Base-by-base conservation (phyloP, 2,329 filamentous ascomycete species). In the Phialophora chinensis region DNA sequence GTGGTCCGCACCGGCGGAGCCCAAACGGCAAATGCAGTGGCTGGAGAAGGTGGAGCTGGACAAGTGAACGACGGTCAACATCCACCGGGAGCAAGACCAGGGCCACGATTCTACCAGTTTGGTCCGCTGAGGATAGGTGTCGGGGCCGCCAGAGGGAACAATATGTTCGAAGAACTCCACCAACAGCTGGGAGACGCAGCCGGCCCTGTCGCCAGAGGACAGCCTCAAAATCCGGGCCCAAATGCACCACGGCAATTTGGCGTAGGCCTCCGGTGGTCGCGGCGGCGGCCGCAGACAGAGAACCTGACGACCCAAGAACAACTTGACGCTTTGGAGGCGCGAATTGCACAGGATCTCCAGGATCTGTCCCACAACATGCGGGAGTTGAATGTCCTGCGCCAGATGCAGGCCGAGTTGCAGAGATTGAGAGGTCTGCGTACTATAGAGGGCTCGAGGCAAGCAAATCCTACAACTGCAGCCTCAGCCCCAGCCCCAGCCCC, bases 121-220 rank as follows among this genome's bases (percentile, higher is more conserved):
- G 91, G 91, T 0, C 91, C 91, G 1, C 80, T 95, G 35, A 83
- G 91, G 31, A 80, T 95, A 25, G 91, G 90, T 0, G 91, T 94
- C 72, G 81, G 84, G 23, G 84, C 84, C 52, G 81, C 90, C 78
- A 76, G 89, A 78, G 77, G 82, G 23, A 86, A 91, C 63, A 71
- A 81, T 65, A 84, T 91, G 70, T 67, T 73, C 38, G 85, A 88
- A 63, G 88, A 91, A 69, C 80, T 92, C 71, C 88, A 87, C 4
- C 86, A 89, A 66, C 86, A 87, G 67, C 82, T 91, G 54, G 77
- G 78, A 49, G 79, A 82, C 71, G 77, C 78, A 49, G 79, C 82
- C 71, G 87, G 86, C 50, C 82, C 79, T 58, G 79, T 78, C 62
- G 74, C 75, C 66, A 81, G 75, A 64, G 58, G 42, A 8, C 76